A percentile compares a stretch with the other conserved stretches of the same genome.
These are phyloP conservation scores for Conringia planisiliqua DNA, from an alignment of 345 rosid species.

Conservation along the genomic window DNA sequence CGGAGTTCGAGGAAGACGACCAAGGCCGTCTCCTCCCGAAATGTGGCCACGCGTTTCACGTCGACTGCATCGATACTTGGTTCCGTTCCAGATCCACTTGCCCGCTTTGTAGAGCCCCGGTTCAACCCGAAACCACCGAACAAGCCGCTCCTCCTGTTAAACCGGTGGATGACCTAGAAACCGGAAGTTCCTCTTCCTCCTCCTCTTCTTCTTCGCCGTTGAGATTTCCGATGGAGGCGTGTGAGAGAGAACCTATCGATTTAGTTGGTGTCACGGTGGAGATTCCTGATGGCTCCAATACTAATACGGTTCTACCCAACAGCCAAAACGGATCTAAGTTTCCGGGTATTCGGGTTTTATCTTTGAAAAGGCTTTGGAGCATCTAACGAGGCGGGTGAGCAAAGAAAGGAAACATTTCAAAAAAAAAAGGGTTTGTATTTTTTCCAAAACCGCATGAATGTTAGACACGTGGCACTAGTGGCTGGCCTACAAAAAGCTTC, in stretches of 20 bases:
- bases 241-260: slow-evolving; percentile 23
- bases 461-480: slow-evolving; percentile 13
- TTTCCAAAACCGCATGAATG: neutral
- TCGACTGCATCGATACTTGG: slow-evolving; percentile 85
- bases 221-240: slow-evolving; percentile 26
- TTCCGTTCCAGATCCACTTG: slow-evolving; percentile 68
- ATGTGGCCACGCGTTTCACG: slow-evolving; percentile 75
- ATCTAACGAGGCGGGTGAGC: neutral
- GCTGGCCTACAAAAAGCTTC: neutral
- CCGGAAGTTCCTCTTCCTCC: slow-evolving; percentile 18
- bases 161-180: slow-evolving; percentile 19
- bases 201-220: slow-evolving; percentile 21
- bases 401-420: neutral
- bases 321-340: slow-evolving; percentile 22
- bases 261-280: slow-evolving; percentile 33
- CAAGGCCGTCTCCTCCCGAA: slow-evolving; percentile 57
- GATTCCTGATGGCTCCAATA: slow-evolving; percentile 24
- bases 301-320: neutral
- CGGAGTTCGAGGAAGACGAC: slow-evolving; percentile 70
- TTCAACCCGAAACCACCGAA: slow-evolving; percentile 27
- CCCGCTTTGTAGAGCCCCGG: slow-evolving; percentile 79
- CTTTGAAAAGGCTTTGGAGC: slow-evolving; percentile 39
- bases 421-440: neutral
- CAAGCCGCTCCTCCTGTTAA: neutral
- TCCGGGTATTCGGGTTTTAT: slow-evolving; percentile 32